Base-by-base conservation (phyloP, 768 basidiomycete genomes). In the Glaciozyma antarctica region DNA sequence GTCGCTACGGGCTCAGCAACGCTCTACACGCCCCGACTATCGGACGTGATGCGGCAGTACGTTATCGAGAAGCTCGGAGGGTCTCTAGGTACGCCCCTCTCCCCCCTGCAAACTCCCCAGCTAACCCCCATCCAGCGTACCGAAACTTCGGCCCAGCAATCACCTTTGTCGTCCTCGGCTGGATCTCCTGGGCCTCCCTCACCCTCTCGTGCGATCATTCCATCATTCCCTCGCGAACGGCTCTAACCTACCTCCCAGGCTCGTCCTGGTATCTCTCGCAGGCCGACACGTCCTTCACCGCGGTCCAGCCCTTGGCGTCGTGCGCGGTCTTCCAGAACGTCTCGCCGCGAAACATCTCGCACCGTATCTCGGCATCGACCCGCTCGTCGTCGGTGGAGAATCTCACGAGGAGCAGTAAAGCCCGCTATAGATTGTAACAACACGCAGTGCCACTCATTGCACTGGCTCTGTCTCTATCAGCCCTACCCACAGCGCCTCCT, bases 401-500 rank as follows among this genome's bases (percentile, higher is more conserved):
- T 28, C 24, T 17, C n/a, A 52, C 22, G 22, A 26, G 51, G 24
- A 52, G 24, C 26, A 52, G 9, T 52, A n/a, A 9, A 52, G 51
- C 24, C n/a, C 51, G 12, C 30, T 3, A 26, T 26, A 16, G 51
- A 28, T 28, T 52, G 16, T 30, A 52, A 32, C 24, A 26, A 26
- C 26, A 26, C 9, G 15, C 26, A 52, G 26, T 26, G 24, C 51
- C 3, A 28, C n/a, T 12, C 13, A 15, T 19, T 28, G 24, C 24
- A 26, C 51, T 15, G 51, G 24, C 13, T 52, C 51, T 13, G 15
- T 26, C 32, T 38, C 54, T 28, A 34, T 38, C 10, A 66, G 28
- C 28, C 5, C 64, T 10, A 66, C 64, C 68, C 68, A 69, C 62
- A 69, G 48, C 7, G 43, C 59, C 19, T 69, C 68, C 28, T 48